A percentile compares a stretch with the other conserved stretches of the same genome.
phyloP scores from a whole-genome alignment of 208 protist genomes.

The Crithidia mellificae region DNA sequence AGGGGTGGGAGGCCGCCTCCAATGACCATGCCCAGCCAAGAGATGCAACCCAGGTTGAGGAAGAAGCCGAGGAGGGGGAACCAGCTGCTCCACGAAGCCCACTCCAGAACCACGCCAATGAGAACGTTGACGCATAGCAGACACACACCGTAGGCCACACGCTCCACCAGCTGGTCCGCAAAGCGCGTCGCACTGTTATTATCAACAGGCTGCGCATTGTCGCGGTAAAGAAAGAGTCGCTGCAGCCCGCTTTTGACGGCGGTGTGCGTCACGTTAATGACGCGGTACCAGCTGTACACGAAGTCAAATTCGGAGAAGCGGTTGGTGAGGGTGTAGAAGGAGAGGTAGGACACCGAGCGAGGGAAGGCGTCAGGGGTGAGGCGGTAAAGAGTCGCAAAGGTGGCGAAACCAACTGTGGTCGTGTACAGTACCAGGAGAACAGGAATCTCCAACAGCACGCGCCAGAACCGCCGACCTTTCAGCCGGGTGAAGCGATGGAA shows the following conservation, averaged over 20 bases:
- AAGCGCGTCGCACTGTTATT: no score
- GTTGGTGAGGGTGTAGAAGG: conserved; percentile 11
- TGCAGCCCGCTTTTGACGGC: neutral
- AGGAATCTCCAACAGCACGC: conserved; percentile 16
- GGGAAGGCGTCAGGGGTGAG: conserved; percentile 17
- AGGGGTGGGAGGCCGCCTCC: conserved; percentile 3
- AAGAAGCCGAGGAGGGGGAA: conserved; percentile 12
- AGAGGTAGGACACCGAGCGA: conserved; percentile 21
- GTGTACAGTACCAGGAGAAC: conserved; percentile 22
- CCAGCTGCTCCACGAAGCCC: conserved; percentile 15
- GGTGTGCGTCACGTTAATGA: conserved; percentile 4
- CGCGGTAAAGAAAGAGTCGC: conserved; percentile 17
- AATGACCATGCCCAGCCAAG: neutral
- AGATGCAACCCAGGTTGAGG: conserved; percentile 3
- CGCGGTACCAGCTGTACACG: conserved; percentile 21
- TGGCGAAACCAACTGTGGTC: conserved; percentile 14
- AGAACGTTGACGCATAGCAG: conserved; percentile 22
- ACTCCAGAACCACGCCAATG: conserved; percentile 20
- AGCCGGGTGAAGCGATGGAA: conserved; percentile 14
- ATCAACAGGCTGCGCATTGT: no score
- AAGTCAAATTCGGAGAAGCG: conserved; percentile 10
- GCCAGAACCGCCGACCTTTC: conserved; percentile 11
- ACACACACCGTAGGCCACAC: conserved; percentile 12
- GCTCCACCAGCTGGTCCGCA: conserved; percentile 15
- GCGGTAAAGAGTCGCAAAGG: conserved; percentile 14